A percentile compares a stretch with the other conserved stretches of the same genome.
phyloP scores from a whole-genome alignment of 768 basidiomycete genomes.

The Naganishia antarctica region DNA sequence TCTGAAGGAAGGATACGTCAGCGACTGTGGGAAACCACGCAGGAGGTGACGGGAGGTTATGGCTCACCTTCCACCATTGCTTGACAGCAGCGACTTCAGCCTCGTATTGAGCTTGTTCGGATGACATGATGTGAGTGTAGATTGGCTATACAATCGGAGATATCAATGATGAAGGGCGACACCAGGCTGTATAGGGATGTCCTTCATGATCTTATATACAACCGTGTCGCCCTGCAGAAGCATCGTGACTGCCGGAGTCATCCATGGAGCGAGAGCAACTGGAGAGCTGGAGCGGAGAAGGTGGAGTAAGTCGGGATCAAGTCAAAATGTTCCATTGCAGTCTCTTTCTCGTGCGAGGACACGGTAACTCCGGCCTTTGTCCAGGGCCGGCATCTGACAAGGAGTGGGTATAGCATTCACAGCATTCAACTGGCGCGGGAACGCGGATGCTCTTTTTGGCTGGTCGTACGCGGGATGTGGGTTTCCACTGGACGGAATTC shows the following conservation, averaged over 20 bases:
- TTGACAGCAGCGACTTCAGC: conserved; percentile 80
- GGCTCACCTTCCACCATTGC: conserved; percentile 81
- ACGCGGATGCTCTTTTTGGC: not conserved
- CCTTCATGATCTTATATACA: conserved; percentile 10
- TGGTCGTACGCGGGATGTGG: conserved; percentile 3
- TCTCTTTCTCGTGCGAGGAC: conserved; percentile 7
- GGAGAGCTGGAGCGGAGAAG: too few relatives aligned
- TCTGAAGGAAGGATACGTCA: conserved; percentile 53
- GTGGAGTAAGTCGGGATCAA: too few relatives aligned
- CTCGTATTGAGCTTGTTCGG: conserved; percentile 60
- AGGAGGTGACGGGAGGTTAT: not conserved
- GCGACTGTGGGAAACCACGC: conserved; percentile 6
- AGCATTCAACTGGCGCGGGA: not conserved
- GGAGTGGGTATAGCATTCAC: conserved; percentile 11
- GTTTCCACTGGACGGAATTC: not conserved
- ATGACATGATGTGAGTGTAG: conserved; percentile 28
- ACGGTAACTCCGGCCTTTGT: conserved; percentile 22
- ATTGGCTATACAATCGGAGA: conserved; percentile 3
- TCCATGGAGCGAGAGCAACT: too few relatives aligned
- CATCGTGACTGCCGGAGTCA: conserved; percentile 8
- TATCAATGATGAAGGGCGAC: too few relatives aligned
- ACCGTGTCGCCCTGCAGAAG: not conserved
- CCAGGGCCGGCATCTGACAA: not conserved
- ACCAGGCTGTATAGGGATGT: too few relatives aligned
- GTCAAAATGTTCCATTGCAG: not conserved